Evolutionary conservation across 2,329 filamentous ascomycete genomes (phyloP), one percentile per base, ranked within the genome.

Genomic region (Colletotrichum eleusines): DNA sequence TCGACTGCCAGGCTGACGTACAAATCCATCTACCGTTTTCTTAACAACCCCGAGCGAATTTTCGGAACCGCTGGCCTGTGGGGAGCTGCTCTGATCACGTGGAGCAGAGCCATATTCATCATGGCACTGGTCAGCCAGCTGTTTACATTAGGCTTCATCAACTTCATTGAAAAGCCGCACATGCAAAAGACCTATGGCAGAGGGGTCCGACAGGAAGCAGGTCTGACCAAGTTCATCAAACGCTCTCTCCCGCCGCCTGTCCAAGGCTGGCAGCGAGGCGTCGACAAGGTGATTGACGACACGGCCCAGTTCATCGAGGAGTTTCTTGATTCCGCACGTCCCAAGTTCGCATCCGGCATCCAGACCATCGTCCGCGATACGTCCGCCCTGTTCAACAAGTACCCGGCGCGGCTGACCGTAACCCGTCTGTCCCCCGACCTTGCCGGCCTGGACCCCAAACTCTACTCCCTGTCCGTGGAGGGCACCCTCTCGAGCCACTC

Each of bases 151-250:
- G 90, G 86, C 38, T 98, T 98, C 83, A 93, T 99, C 65, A 93
- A 97, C 70, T 93, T 95, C 74, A 93, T 99, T 12, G 96, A 99
- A 82, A 91, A 95, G 71, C 96, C 95, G 18, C 96, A 99, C 80
- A 98, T 99, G 95, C 93, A 97, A 80, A 98, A 97, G 85, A 88
- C 98, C 23, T 99, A 99, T 77, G 95, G 96, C 51, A 87, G 91
- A 75, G 91, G 90, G 75, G 85, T 99, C 55, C 91, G 96, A 70
- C 86, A 92, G 74, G 94, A 97, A 79, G 96, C 96, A 14, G 96
- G 96, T 60, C 86, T 99, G 48, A 95, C 95, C 70, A 97, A 95
- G 82, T 98, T 94, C 76, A 88, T 99, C 79, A 94, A 94, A 80
- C 90, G 92, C 73, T 94, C 94, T 14, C 84, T 99, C 31, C 96